A percentile compares a stretch with the other conserved stretches of the same genome.
These are phyloP conservation scores for Irineochytrium annulatum DNA, from an alignment of 192 early-diverging fungal genomes.

Conservation along the genomic window DNA sequence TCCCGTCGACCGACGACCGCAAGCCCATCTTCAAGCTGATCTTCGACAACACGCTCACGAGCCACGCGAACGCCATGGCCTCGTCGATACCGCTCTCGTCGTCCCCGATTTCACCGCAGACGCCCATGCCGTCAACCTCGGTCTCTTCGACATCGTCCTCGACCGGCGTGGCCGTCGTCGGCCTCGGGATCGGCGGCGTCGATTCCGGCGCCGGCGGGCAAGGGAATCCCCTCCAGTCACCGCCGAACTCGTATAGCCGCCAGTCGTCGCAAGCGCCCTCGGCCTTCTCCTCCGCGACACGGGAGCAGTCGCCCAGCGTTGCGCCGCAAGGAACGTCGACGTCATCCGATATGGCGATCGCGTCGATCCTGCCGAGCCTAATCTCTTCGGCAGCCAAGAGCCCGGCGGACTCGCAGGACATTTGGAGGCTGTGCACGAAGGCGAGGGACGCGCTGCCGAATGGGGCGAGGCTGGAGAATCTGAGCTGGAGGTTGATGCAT, in stretches of 20 bases:
- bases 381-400: not conserved
- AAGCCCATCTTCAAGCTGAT: not conserved
- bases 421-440: conserved; percentile 76
- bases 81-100: not conserved
- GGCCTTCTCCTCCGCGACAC: too few relatives aligned
- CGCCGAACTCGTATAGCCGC: too few relatives aligned
- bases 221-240: too few relatives aligned
- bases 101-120: not conserved
- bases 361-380: not conserved
- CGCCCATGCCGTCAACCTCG: not conserved
- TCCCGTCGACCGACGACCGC: not conserved
- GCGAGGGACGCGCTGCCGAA: conserved; percentile 73
- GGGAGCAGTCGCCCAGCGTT: too few relatives aligned
- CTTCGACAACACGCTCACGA: not conserved
- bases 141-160: not conserved
- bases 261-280: too few relatives aligned
- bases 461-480: conserved; percentile 74
- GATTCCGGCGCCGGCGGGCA: not conserved
- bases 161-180: not conserved
- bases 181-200: not conserved
- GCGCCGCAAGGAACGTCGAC: not conserved
- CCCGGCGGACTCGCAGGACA: conserved; percentile 30
- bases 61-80: not conserved
- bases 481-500: conserved; percentile 81
- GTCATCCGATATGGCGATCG: not conserved